These are phyloP conservation scores for Trichoderma simmonsii DNA, from an alignment of 2,329 filamentous ascomycete species.

Conservation along the genomic window DNA sequence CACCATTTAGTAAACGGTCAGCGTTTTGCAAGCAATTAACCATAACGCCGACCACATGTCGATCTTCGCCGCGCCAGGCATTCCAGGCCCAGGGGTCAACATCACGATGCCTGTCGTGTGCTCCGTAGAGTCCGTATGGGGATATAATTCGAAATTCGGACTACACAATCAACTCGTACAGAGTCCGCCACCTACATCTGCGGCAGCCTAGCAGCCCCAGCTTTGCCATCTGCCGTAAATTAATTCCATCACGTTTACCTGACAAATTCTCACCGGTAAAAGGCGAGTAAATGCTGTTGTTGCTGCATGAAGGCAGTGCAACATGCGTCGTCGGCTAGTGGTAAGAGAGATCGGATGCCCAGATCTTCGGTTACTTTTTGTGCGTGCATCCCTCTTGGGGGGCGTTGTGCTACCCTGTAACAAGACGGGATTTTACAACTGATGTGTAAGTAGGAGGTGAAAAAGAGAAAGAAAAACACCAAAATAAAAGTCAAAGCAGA, in stretches of 20 bases:
- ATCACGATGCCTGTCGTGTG: background rate
- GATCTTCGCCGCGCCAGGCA: conserved; percentile 3
- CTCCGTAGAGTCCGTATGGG: background rate
- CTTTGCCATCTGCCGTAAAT: background rate
- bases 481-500: no score
- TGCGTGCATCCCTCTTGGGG: no score
- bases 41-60: background rate
- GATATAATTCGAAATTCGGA: no score
- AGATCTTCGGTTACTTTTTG: background rate
- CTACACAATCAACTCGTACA: background rate
- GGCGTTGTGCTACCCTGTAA: background rate
- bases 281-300: background rate
- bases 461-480: background rate
- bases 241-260: background rate
- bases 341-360: background rate
- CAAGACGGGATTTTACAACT: background rate
- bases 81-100: background rate
- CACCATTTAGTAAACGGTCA: background rate
- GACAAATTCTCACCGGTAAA: background rate
- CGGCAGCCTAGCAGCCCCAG: background rate
- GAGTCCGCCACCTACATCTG: background rate
- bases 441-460: background rate
- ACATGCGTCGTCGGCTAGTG: background rate
- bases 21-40: conserved; percentile 7
- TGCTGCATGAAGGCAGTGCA: background rate